A percentile compares a stretch with the other conserved stretches of the same genome.
Evolutionary conservation across 164 flowering plant species (phyloP).

Genomic region (Paratinospora sagittata): DNA sequence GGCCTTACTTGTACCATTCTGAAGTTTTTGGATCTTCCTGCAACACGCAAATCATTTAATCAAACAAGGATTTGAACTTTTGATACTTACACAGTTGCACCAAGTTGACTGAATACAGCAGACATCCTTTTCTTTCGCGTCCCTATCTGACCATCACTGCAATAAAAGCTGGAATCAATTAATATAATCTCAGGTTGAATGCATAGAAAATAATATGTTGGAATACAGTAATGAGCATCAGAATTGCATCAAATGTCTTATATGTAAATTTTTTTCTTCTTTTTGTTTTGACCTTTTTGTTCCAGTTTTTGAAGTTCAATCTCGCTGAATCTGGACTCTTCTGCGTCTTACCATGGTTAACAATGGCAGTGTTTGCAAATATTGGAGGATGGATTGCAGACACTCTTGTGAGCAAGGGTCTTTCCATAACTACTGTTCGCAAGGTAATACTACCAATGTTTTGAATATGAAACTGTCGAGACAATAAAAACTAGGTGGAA

Average conservation of each 20-base stretch:
- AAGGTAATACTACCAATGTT: constrained; percentile 48
- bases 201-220: neutral
- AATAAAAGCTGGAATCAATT: neutral
- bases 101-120: neutral
- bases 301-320: constrained; percentile 95
- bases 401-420: constrained; percentile 85
- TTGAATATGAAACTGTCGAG: neutral
- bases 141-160: neutral
- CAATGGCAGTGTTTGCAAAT: constrained; percentile 97
- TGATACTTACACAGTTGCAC: no score
- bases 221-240: neutral
- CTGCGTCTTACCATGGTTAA: constrained; percentile 96
- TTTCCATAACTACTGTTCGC: constrained; percentile 85
- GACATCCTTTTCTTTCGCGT: neutral
- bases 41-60: no score
- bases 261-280: neutral
- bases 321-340: constrained; percentile 94
- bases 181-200: neutral
- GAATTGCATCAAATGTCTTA: neutral
- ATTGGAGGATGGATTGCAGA: constrained; percentile 99
- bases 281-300: neutral
- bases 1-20: no score
- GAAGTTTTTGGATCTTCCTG: no score
- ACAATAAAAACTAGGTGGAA: neutral
- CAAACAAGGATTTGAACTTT: no score